Percentiles rank a stretch among this genome's conserved stretches.
These are phyloP conservation scores for Monosporascus sp. DNA, from an alignment of 2,329 filamentous ascomycete species.

Conservation along the genomic window DNA sequence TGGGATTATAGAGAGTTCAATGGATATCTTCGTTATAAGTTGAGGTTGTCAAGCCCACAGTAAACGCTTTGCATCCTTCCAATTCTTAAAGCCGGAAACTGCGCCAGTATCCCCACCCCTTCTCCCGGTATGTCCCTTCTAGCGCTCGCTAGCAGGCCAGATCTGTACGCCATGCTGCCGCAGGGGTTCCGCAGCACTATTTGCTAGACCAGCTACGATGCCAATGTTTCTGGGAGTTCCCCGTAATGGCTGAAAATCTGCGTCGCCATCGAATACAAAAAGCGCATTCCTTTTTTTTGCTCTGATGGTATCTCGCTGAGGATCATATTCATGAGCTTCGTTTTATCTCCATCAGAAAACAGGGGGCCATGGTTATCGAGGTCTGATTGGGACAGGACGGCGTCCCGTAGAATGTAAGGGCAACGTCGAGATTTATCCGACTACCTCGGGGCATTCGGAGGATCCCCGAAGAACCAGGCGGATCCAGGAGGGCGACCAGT, in stretches of 20 bases:
- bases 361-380: constrained; percentile 3
- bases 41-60: too few species aligned
- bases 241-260: constrained; percentile 7
- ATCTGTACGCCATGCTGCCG: constrained; percentile 3
- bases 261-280: constrained; percentile 6
- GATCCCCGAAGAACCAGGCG: constrained; percentile 6
- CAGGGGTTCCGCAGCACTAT: constrained; percentile 4
- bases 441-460: constrained; percentile 2
- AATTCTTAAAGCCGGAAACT: constrained; percentile 8
- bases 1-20: too few species aligned
- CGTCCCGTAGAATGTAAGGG: constrained; percentile 6
- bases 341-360: constrained; percentile 7
- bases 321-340: constrained; percentile 1
- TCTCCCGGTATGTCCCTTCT: constrained; percentile 4
- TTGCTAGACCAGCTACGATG: constrained; percentile 3
- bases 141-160: constrained; percentile 3
- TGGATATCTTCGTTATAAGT: too few species aligned
- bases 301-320: neutral
- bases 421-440: constrained; percentile 1
- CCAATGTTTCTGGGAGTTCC: constrained; percentile 7
- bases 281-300: constrained; percentile 1
- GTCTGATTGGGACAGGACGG: constrained; percentile 1
- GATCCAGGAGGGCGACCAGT: constrained; percentile 8
- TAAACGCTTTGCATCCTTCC: constrained; percentile 1
- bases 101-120: constrained; percentile 1